Evolutionary conservation across 1,284 basidiomycete genomes (phyloP).

Genomic region (Cryptococcus sp.): DNA sequence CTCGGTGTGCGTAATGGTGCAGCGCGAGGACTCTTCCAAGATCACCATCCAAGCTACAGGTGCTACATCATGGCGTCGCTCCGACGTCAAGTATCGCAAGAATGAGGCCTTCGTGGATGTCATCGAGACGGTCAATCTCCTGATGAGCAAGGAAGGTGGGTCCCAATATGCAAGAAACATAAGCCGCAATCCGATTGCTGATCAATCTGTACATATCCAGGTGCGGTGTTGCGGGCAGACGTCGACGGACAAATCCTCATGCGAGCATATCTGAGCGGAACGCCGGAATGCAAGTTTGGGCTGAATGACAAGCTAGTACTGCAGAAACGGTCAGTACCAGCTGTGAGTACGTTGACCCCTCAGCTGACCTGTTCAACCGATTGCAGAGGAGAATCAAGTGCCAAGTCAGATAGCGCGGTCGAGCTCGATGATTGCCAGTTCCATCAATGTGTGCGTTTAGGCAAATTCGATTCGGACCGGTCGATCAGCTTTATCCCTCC

Average conservation of each 20-base stretch:
- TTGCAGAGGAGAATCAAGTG: constrained; percentile 59
- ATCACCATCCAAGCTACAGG: constrained; percentile 96
- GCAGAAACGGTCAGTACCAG: constrained; percentile 66
- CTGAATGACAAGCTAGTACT: constrained; percentile 97
- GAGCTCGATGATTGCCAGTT: constrained; percentile 98
- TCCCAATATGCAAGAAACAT: neutral
- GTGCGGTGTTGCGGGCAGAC: constrained; percentile 89
- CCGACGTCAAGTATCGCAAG: constrained; percentile 96
- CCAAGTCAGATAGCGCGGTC: constrained; percentile 70
- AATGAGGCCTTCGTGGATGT: constrained; percentile 99
- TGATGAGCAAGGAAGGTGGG: constrained; percentile 92
- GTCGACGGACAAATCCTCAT: constrained; percentile 98
- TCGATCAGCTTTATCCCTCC: constrained; percentile 97
- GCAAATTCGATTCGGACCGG: constrained; percentile 88
- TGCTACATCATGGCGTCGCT: constrained; percentile 87
- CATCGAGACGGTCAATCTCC: constrained; percentile 91
- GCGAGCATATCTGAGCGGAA: constrained; percentile 94
- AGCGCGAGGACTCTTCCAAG: constrained; percentile 91
- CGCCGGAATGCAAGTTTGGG: constrained; percentile 95
- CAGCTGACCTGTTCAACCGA: neutral
- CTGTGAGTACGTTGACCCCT: neutral
- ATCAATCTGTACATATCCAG: constrained; percentile 53
- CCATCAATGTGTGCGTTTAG: constrained; percentile 95
- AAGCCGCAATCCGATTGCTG: neutral
- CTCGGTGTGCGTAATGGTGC: neutral